Evolutionary conservation across 1,284 basidiomycete species (phyloP).

Genomic region (Naganishia sp.): DNA sequence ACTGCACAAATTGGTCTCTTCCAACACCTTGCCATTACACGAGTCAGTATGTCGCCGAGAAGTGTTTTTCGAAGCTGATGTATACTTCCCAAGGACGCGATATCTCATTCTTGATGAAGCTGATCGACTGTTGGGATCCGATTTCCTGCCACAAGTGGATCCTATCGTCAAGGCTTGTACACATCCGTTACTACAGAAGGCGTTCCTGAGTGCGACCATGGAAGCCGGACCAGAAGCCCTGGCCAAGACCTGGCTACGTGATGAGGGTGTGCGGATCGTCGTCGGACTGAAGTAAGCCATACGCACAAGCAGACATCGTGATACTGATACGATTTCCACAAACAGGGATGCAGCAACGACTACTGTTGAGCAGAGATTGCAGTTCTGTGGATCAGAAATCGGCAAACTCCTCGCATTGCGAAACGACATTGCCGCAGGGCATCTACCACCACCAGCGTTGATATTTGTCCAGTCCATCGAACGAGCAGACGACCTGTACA

Average conservation of each 20-base stretch:
- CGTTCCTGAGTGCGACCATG: constrained; percentile 90
- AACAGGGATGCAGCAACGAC: constrained; percentile 74
- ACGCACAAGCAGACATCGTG: not conserved
- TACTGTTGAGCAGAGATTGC: constrained; percentile 80
- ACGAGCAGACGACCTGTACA: constrained; percentile 83
- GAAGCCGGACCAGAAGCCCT: constrained; percentile 85
- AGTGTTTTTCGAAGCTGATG: not conserved
- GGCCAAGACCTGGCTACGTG: constrained; percentile 76
- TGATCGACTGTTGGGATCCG: constrained; percentile 82
- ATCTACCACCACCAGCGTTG: constrained; percentile 81
- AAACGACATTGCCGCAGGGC: constrained; percentile 75
- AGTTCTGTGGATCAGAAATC: constrained; percentile 87
- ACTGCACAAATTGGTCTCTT: constrained; percentile 63
- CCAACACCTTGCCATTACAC: constrained; percentile 65
- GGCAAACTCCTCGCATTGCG: constrained; percentile 87
- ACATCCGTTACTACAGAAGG: constrained; percentile 72
- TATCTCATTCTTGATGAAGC: constrained; percentile 88
- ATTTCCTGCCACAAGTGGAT: constrained; percentile 85
- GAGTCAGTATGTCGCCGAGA: constrained; percentile 60
- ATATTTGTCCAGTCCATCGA: constrained; percentile 93
- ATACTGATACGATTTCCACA: constrained; percentile 1
- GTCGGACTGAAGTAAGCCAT: constrained; percentile 83
- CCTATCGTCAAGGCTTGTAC: constrained; percentile 84
- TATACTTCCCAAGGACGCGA: constrained; percentile 62
- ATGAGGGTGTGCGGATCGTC: constrained; percentile 78